Evolutionary conservation across 192 early-diverging fungal genomes (phyloP), one percentile per base, ranked within the genome.

Genomic region (Gryganskiella cystojenkinii): DNA sequence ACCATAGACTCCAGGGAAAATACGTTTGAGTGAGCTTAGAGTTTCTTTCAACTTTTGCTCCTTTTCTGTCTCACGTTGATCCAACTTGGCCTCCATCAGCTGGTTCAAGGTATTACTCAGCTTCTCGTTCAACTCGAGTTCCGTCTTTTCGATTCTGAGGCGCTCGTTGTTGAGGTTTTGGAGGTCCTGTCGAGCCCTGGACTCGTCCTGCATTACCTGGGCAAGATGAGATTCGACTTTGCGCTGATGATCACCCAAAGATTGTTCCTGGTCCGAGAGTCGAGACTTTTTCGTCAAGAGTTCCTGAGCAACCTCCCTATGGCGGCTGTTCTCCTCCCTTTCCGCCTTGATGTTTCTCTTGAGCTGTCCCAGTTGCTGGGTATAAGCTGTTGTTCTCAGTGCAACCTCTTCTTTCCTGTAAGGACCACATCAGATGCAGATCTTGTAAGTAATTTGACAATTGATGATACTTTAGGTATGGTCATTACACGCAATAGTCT

Each of bases 1-100:
- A 4, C 98, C 98, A 65, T 95, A 87, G 5, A 99, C 95, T 56
- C 96, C 95, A 14, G 92, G 84, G 68, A 95, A 98, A 8, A 96
- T 85, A 1, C 91, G 86, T 83, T 95, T 94, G 74, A 99, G 83
- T 0, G 88, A 87, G 15, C 87, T 85, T 49, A 99, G 70, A 46
- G 84, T 90, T 58, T 98, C 93, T 46, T 90, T 90, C 52, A 95
- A 82, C 80, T 80, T 88, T 43, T 85, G 82, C 69, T 95, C 93
- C 37, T 93, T 88, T 44, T 95, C 93, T 6, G 90, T 90, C 82
- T 98, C 95, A 31, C 88, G 88, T 73, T 92, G 88, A 56, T 96
- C 95, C 1, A 92, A 86, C 27, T 91, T 89, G 9, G 94, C 96
- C 61, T 94, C 89, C 60, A 90, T 82, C 33, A 99, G 82, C 63